Evolutionary conservation across 2,329 filamentous ascomycete genomes (phyloP), one percentile per base, ranked within the genome.

Genomic region (Fusarium burgessii): DNA sequence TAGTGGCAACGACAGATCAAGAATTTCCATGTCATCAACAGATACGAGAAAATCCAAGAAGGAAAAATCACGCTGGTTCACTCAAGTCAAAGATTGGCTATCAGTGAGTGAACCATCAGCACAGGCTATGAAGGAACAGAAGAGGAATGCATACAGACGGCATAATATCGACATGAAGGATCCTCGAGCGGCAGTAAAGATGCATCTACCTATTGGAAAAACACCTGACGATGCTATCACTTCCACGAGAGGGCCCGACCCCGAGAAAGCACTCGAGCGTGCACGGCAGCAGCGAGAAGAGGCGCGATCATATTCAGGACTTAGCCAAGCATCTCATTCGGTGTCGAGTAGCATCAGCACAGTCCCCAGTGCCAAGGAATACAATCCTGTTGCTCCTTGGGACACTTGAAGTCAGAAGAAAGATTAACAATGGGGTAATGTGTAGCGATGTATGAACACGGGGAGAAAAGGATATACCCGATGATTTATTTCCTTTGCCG

Each of bases 71-170:
- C 62, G 73, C 40, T 86, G 84, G 82, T 60, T 85, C 25, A 77
- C 77, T 10, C 81, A 83, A 32, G 74, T 86, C 50, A 88, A 85
- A 63, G 81, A 79, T 46, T 88, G 86, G 86, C 74, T 87, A 11
- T 80, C 80, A 3, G 80, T 82, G 25, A 84, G 82, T 50, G 86
- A 88, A 67, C 86, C 86, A 14, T 87, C 86, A 1, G 79, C 80
- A 3, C 83, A 85, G 46, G 86, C 84, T 2, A 78, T 86, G 70
- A 85, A 83, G 69, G 76, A 83, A 17, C 83, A 86, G 67, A 84
- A 82, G 71, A 81, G 79, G 56, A 79, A 81, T 17, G 78, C 80
- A 3, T 86, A 80, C 67, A 78, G 80, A 49, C 83, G 79, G 43
- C 82, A 83, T n/a, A 84, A 84, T 23, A 76, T 87, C 54, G 76